Conservation (phyloP, 2,329 filamentous ascomycete species). For the Penicillium brasilianum region DNA sequence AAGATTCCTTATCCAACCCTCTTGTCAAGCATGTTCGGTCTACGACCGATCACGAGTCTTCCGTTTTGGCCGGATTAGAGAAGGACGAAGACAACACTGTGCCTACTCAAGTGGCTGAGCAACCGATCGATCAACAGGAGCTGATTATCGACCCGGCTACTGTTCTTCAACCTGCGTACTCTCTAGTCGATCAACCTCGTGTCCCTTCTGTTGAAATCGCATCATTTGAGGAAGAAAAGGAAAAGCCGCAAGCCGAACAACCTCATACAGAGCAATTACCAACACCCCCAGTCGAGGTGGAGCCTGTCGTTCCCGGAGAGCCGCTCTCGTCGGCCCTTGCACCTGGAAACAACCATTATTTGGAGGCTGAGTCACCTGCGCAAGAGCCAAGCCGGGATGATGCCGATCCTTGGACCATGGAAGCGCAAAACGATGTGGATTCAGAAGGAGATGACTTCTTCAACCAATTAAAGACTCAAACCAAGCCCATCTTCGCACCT, state of each 20-base stretch:
- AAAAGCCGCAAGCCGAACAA: neutral
- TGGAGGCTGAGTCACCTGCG: slow-evolving; percentile 13
- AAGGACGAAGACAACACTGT: neutral
- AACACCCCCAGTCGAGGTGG: neutral
- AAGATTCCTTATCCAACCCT: neutral
- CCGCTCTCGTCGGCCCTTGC: neutral
- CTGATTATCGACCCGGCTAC: neutral
- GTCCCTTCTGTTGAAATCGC: neutral
- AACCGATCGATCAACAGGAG: neutral
- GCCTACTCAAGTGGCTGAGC: neutral
- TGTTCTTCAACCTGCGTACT: neutral
- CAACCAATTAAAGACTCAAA: slow-evolving; percentile 52
- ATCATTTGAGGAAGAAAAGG: neutral
- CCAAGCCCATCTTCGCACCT: slow-evolving; percentile 44
- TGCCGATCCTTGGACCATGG: slow-evolving; percentile 51
- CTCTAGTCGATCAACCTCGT: neutral
- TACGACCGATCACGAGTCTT: neutral
- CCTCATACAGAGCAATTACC: neutral
- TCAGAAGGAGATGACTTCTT: slow-evolving; percentile 66
- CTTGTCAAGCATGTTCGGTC: neutral
- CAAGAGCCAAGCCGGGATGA: slow-evolving; percentile 21
- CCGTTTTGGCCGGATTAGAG: neutral
- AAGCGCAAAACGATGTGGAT: slow-evolving; percentile 55
- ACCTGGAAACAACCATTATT: slow-evolving; percentile 9
- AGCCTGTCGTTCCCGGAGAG: neutral